Base-by-base conservation (phyloP, 2,329 filamentous ascomycete genomes). In the Macrophomina phaseolina region DNA sequence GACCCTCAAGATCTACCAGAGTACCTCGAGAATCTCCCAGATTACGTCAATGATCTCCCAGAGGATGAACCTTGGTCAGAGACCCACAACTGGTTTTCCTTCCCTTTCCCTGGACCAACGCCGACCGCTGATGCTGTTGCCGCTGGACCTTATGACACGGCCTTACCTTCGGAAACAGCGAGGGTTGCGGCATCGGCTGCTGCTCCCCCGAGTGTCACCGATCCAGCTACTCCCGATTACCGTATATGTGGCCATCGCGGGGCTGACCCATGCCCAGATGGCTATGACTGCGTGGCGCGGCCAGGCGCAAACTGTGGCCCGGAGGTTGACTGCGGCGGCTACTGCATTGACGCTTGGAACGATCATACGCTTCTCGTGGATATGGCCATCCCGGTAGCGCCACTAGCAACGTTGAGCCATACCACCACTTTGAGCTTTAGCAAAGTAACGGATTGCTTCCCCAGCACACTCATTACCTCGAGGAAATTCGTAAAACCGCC, bases 61-160 rank as follows among this genome's bases (percentile, higher is more conserved):
- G 40, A 34, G 7, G 40, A 60, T n/a, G 56, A 60, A 16, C 56
- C 56, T 40, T 60, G 56, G 56, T 46, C 56, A 3, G 56, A 60
- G 40, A 46, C 28, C 2, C 56, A 60, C 28, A 34, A 45, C 8
- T 60, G 56, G 56, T 60, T 46, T 30, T 60, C 56, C 30, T 60
- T 46, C 56, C 28, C 12, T 40, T n/a, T 30, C 11, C 56, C 38
- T 3, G 28, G 7, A n/a, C n/a, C 56, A 12, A 60, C 56, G 16
- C n/a, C 52, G 3, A 5, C 5, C 4, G 12, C 36, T 6, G 32
- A 14, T n/a, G 16, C 6, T 6, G 32, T 18, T 14, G 14, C 18
- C 23, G n/a, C 52, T 7, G 32, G 23, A 16, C 16, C 23, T 6
- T 12, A 32, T 5, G 30, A 60, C 11, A 3, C 28, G 28, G 16